phyloP scores from a whole-genome alignment of 78 protist species.

The Dictyostelium firmibasis region DNA sequence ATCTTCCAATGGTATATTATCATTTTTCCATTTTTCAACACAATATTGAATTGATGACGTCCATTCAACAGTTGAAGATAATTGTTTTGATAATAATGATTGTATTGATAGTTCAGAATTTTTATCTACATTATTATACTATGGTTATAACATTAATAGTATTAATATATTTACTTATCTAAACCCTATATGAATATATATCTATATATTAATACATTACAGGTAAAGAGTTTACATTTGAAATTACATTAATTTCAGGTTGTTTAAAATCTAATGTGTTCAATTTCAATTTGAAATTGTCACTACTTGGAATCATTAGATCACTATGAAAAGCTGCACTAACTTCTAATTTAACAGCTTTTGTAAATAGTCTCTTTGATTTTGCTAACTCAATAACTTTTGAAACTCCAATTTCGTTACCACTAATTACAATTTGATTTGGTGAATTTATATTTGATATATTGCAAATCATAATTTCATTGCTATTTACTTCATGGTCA shows the following conservation, averaged over 20 bases:
- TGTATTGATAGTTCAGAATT: neutral
- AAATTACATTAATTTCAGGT: neutral
- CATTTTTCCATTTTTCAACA: slow-evolving; percentile 46
- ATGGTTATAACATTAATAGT: neutral
- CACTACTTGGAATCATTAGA: slow-evolving; percentile 18
- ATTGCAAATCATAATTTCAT: neutral
- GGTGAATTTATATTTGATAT: slow-evolving; percentile 61
- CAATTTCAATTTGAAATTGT: neutral
- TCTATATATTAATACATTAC: neutral
- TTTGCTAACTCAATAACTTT: neutral
- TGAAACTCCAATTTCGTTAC: slow-evolving; percentile 13
- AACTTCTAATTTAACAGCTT: slow-evolving; percentile 31
- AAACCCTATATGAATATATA: too few species aligned
- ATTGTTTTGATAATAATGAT: slow-evolving; percentile 24
- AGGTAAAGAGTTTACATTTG: slow-evolving; percentile 48
- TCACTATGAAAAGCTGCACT: slow-evolving; percentile 54
- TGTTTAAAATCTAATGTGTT: neutral
- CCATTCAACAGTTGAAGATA: slow-evolving; percentile 39
- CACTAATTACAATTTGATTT: slow-evolving; percentile 63
- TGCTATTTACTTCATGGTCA: neutral
- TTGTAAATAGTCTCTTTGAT: neutral
- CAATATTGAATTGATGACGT: slow-evolving; percentile 20
- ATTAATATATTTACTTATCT: neutral
- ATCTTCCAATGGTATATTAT: neutral
- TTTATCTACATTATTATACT: neutral